phyloP scores from a whole-genome alignment of 2,329 filamentous ascomycete species.

The Keithomyces neogunnii region DNA sequence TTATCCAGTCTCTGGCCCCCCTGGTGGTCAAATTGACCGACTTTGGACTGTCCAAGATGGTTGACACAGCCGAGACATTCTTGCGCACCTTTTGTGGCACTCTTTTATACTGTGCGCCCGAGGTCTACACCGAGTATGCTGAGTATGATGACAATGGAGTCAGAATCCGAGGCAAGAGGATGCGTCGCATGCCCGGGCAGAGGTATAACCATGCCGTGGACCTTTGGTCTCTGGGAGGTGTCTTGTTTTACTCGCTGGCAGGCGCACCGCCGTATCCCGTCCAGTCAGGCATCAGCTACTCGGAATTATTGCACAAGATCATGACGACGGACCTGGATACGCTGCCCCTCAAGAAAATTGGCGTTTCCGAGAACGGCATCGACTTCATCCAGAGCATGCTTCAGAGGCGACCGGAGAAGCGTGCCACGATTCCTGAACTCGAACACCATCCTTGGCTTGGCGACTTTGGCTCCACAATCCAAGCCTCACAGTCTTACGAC shows the following conservation, averaged over 20 bases:
- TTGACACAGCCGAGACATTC: conserved; percentile 84
- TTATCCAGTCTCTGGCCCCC: conserved; percentile 66
- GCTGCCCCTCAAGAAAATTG: conserved; percentile 46
- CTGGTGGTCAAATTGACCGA: conserved; percentile 87
- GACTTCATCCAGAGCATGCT: conserved; percentile 75
- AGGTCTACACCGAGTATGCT: conserved; percentile 74
- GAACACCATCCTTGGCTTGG: conserved; percentile 67
- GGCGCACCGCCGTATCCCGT: conserved; percentile 74
- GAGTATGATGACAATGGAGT: conserved; percentile 65
- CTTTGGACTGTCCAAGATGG: conserved; percentile 92
- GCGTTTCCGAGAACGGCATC: conserved; percentile 59
- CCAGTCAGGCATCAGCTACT: conserved; percentile 64
- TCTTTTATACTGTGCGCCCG: conserved; percentile 88
- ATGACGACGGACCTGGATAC: conserved; percentile 70
- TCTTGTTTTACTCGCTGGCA: conserved; percentile 81
- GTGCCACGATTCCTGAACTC: conserved; percentile 65
- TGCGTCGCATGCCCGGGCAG: conserved; percentile 47
- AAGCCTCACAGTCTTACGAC: conserved; percentile 42
- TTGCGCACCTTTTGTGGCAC: conserved; percentile 96
- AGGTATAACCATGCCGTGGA: conserved; percentile 90
- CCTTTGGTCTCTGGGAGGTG: conserved; percentile 92
- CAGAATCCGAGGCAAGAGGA: conserved; percentile 52
- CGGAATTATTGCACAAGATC: conserved; percentile 74
- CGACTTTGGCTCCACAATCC: conserved; percentile 18
- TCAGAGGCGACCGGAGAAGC: conserved; percentile 66